Conservation (phyloP, 2,329 filamentous ascomycete species). For the Tolypocladium tropicale region DNA sequence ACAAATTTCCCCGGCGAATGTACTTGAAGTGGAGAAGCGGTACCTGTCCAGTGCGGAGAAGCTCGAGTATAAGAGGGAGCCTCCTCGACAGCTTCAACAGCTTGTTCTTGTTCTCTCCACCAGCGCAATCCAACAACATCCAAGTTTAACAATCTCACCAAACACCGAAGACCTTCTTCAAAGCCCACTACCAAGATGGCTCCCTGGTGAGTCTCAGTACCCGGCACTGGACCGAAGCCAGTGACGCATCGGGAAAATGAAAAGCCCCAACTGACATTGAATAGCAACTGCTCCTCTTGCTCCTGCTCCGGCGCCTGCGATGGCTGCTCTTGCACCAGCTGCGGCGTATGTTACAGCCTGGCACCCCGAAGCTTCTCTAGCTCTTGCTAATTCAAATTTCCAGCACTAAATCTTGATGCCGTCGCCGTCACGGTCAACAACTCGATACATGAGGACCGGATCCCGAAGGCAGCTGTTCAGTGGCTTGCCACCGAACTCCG, state of each 20-base stretch:
- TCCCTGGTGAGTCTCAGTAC: neutral
- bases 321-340: conserved; percentile 12
- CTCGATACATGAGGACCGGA: neutral
- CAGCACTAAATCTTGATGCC: conserved; percentile 1
- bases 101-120: neutral
- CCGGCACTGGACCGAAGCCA: too few species aligned
- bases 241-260: too few species aligned
- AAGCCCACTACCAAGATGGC: neutral
- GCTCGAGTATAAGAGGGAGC: conserved; percentile 4
- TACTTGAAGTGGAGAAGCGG: neutral
- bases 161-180: neutral
- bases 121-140: neutral
- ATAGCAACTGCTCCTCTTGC: conserved; percentile 11
- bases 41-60: neutral
- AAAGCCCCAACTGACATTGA: neutral
- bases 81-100: neutral
- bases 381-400: neutral
- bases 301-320: conserved; percentile 12
- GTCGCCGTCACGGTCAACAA: neutral
- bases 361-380: neutral
- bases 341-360: conserved; percentile 7
- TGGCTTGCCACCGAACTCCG: neutral
- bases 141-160: neutral
- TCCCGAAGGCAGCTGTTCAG: neutral
- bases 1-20: neutral